Conservation (phyloP, 495 filamentous ascomycete species). For the Clohesyomyces aquaticus region DNA sequence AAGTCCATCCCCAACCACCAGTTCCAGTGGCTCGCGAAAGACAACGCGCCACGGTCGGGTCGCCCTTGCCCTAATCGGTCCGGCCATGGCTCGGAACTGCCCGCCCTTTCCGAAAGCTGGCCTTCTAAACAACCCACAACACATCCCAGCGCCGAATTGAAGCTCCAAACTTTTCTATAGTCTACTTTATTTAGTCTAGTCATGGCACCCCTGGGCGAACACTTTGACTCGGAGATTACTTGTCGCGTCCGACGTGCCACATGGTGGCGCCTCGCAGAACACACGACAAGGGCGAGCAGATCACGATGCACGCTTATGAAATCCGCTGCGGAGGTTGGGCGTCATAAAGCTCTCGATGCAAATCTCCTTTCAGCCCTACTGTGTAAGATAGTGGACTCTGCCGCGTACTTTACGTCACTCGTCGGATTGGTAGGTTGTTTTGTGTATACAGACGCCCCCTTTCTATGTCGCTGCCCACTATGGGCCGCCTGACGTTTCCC, state of each 20-base stretch:
- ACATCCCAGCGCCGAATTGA: too few relatives aligned
- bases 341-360: too few relatives aligned
- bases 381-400: too few relatives aligned
- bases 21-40: too few relatives aligned
- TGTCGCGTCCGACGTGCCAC: not conserved
- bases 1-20: not conserved
- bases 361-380: too few relatives aligned
- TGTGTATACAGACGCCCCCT: not conserved
- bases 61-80: not conserved
- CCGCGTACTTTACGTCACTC: too few relatives aligned
- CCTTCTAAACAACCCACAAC: too few relatives aligned
- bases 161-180: conserved; percentile 1
- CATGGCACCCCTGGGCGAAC: conserved; percentile 16
- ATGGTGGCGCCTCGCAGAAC: not conserved
- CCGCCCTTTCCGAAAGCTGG: not conserved
- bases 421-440: not conserved
- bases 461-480: too few relatives aligned
- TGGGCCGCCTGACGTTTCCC: too few relatives aligned
- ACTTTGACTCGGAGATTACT: conserved; percentile 26
- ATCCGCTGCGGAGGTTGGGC: not conserved
- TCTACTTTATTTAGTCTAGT: conserved; percentile 13
- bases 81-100: not conserved
- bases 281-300: not conserved
- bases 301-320: not conserved
- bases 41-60: not conserved